Base-by-base conservation (phyloP, 2,329 filamentous ascomycete genomes). In the Xylaria sp. region DNA sequence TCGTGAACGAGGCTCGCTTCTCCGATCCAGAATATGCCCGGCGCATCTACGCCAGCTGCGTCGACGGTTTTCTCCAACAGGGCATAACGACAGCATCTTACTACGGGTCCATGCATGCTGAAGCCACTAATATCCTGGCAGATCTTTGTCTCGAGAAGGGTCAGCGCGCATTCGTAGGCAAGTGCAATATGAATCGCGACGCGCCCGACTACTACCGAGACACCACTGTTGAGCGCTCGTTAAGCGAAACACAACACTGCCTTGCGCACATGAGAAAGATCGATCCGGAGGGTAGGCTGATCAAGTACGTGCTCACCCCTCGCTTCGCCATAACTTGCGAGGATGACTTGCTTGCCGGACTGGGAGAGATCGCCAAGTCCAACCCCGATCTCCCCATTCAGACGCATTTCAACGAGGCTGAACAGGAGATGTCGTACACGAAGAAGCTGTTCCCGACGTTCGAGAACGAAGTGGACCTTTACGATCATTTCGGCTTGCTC, bases 331-430 rank as follows among this genome's bases (percentile, higher is more conserved):
- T 90, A 58, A 86, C 85, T 7, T 91, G 90, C 75, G 84, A 85
- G 0, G 77, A 83, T 0, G 81, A 84, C 2, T 79, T 91, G 0
- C 82, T 92, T 1, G 65, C 73, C 0, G 87, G 88, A 0, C 80
- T 92, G 0, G 90, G 90, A 0, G 75, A 79, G 1, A 83, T 91
- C 28, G 86, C 86, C 0, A 72, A 73, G 3, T 72, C 80, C 10
- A 82, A 90, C 65, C 80, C 80, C 0, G 77, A 82, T 0, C 75
- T 91, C 23, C 82, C 86, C 0, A 86, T 92, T 39, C 89, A 92
- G 78, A 91, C 89, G 2, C 90, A 91, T 76, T 91, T 91, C 80
- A 88, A 90, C 77, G 89, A 91, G 75, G 88, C 89, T 0, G 81
- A 84, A 73, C 85, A 89, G 68, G 89, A 91, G 76, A 87, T 90